phyloP scores from a whole-genome alignment of 805 yeast species.

The Metschnikowia lunata region DNA sequence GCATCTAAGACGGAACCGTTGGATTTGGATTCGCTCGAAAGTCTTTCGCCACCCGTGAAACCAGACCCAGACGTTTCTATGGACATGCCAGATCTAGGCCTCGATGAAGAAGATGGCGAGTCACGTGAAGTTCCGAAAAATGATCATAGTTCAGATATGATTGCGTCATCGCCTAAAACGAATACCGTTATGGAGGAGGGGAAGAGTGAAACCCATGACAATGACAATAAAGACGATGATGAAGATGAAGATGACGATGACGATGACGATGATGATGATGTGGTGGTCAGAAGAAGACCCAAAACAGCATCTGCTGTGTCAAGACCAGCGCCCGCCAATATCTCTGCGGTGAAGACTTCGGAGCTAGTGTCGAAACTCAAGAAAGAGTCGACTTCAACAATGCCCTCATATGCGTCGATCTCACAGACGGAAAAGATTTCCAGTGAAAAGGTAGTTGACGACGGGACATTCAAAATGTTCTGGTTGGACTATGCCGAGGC shows the following conservation, averaged over 20 bases:
- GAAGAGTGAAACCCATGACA: neutral
- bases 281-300: conserved; percentile 50
- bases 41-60: conserved; percentile 1
- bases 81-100: conserved; percentile 20
- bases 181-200: neutral
- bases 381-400: conserved; percentile 13
- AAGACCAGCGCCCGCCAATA: conserved; percentile 36
- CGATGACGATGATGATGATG: conserved; percentile 46
- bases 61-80: conserved; percentile 5
- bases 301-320: conserved; percentile 45
- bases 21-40: conserved; percentile 17
- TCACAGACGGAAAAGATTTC: conserved; percentile 34
- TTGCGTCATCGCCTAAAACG: no score
- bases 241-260: conserved; percentile 1
- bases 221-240: neutral
- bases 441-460: conserved; percentile 11
- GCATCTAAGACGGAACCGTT: conserved; percentile 15
- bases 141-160: no score
- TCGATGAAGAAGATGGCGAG: neutral
- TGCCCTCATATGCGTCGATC: conserved; percentile 19
- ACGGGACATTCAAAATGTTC: conserved; percentile 61
- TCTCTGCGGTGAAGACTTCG: conserved; percentile 35
- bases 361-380: conserved; percentile 14
- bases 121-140: neutral
- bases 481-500: conserved; percentile 90